Conservation (phyloP, 352 stramenopile species). For the Phytophthora pistaciae region DNA sequence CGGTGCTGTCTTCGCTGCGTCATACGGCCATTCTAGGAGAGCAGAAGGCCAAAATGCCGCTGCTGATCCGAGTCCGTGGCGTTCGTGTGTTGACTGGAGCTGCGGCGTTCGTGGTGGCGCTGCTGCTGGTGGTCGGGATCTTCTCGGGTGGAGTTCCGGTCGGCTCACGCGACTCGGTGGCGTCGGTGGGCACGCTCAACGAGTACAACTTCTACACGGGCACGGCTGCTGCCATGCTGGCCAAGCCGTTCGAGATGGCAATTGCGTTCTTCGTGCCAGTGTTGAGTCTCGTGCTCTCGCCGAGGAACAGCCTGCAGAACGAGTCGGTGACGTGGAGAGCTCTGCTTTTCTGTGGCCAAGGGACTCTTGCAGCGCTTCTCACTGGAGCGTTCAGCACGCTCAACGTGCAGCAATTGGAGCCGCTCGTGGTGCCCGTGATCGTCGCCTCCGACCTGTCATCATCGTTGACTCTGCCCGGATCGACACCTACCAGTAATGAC, state of each 20-base stretch:
- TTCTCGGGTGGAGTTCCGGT: constrained; percentile 40
- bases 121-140: constrained; percentile 37
- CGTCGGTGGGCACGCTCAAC: constrained; percentile 31
- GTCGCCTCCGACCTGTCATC: constrained; percentile 41
- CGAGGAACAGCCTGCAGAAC: constrained; percentile 48
- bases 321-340: constrained; percentile 50
- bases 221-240: constrained; percentile 38
- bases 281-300: constrained; percentile 48
- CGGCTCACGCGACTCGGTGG: constrained; percentile 29
- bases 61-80: constrained; percentile 37
- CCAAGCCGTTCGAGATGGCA: constrained; percentile 54
- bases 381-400: constrained; percentile 59
- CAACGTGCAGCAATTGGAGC: constrained; percentile 47
- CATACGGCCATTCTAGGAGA: constrained; percentile 38
- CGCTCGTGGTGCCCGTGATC: constrained; percentile 35
- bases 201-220: constrained; percentile 68
- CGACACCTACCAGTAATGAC: constrained; percentile 1
- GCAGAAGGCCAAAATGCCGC: constrained; percentile 25
- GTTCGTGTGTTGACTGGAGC: constrained; percentile 34
- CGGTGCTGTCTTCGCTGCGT: constrained; percentile 38
- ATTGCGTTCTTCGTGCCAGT: constrained; percentile 52
- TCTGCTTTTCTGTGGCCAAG: constrained; percentile 35
- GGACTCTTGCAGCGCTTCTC: constrained; percentile 38
- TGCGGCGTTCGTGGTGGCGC: constrained; percentile 20
- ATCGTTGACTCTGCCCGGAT: background rate